Percentiles rank a stretch among this genome's conserved stretches.
These are phyloP conservation scores for Cutaneotrichosporon sp. DNA, from an alignment of 1,284 basidiomycete genomes.

Conservation along the genomic window DNA sequence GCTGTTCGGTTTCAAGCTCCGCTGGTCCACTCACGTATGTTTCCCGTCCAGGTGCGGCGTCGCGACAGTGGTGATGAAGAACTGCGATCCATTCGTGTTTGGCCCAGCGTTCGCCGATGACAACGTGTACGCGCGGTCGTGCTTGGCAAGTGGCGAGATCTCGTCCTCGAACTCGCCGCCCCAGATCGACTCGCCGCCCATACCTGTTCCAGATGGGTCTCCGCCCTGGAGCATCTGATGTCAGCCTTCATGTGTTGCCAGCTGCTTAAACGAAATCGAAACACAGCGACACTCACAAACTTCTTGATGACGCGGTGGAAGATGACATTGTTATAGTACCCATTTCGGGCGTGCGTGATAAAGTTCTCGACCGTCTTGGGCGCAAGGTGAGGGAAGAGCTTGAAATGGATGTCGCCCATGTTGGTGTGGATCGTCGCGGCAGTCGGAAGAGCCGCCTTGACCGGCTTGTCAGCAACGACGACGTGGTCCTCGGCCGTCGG, in stretches of 20 bases:
- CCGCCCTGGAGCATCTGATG: conserved; percentile 91
- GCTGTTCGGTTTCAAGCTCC: background rate
- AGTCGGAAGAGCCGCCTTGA: conserved; percentile 64
- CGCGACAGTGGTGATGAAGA: conserved; percentile 96
- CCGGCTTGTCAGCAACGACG: conserved; percentile 56
- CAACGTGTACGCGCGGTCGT: conserved; percentile 95
- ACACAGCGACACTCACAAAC: conserved; percentile 62
- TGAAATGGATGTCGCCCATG: conserved; percentile 87
- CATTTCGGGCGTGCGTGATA: conserved; percentile 81
- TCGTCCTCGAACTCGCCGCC: conserved; percentile 94
- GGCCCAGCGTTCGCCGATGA: conserved; percentile 95
- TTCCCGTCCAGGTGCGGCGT: conserved; percentile 80
- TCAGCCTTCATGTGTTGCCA: conserved; percentile 18
- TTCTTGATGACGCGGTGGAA: conserved; percentile 99
- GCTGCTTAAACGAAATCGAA: background rate
- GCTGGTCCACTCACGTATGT: conserved; percentile 54
- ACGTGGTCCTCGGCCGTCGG: conserved; percentile 95
- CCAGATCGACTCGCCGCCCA: conserved; percentile 96
- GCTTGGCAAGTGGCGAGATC: conserved; percentile 80
- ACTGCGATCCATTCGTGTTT: conserved; percentile 84
- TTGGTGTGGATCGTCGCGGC: conserved; percentile 82
- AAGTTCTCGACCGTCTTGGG: conserved; percentile 98
- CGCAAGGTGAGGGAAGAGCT: conserved; percentile 84
- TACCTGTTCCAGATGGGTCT: conserved; percentile 73
- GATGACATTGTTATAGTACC: conserved; percentile 90